phyloP scores from a whole-genome alignment of 768 basidiomycete genomes.

The Suillus weaverae region DNA sequence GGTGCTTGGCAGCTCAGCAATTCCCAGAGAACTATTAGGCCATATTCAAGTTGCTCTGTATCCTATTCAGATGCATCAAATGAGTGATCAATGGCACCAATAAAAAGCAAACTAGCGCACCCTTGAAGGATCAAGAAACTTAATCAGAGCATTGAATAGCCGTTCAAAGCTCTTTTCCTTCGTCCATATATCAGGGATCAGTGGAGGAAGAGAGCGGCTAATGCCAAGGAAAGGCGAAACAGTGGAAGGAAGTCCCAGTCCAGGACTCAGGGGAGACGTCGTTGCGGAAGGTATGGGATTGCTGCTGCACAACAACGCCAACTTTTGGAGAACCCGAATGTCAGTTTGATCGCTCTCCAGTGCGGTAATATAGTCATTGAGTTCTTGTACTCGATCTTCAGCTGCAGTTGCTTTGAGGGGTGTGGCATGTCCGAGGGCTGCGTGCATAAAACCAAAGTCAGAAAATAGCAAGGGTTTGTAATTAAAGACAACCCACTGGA shows the following conservation, averaged over 20 bases:
- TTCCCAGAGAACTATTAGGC: conserved; percentile 81
- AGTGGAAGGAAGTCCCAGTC: conserved; percentile 49
- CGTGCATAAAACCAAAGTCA: conserved; percentile 12
- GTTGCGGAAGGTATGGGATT: conserved; percentile 48
- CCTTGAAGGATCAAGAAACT: conserved; percentile 60
- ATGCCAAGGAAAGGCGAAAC: conserved; percentile 57
- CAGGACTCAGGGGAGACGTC: conserved; percentile 55
- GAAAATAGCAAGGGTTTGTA: conserved; percentile 3
- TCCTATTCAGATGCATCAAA: conserved; percentile 40
- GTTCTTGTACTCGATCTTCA: conserved; percentile 46
- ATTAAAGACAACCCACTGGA: conserved; percentile 48
- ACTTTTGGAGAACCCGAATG: conserved; percentile 57
- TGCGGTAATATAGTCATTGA: conserved; percentile 51
- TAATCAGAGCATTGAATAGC: conserved; percentile 64
- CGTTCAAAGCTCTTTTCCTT: conserved; percentile 68
- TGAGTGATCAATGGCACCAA: not conserved
- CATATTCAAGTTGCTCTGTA: conserved; percentile 71
- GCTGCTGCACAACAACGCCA: conserved; percentile 61
- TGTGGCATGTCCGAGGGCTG: conserved; percentile 46
- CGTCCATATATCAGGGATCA: conserved; percentile 68
- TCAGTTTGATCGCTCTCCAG: conserved; percentile 56
- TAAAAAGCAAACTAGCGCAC: conserved; percentile 40
- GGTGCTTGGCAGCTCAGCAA: conserved; percentile 72
- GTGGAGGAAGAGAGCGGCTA: conserved; percentile 35
- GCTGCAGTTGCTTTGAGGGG: conserved; percentile 41